phyloP scores from a whole-genome alignment of 1,139 yeast species.

The Pichia kudriavzevii region DNA sequence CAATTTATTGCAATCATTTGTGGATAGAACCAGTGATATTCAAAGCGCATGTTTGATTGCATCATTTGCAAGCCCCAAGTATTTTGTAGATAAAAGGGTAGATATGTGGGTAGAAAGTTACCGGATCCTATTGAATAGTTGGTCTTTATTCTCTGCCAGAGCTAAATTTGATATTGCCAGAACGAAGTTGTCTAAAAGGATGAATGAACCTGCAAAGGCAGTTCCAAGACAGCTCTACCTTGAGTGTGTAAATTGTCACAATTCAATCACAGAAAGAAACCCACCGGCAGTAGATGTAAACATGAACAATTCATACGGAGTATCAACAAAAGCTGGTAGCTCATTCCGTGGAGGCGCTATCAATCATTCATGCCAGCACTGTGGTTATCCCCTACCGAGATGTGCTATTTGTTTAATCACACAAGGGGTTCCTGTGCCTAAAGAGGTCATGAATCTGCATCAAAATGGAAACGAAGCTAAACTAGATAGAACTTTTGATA shows the following conservation, averaged over 20 bases:
- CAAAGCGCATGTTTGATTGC: constrained; percentile 86
- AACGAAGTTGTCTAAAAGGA: constrained; percentile 52
- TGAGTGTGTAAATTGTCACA: constrained; percentile 77
- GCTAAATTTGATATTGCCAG: constrained; percentile 83
- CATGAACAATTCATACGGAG: too few relatives aligned
- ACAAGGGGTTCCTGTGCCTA: constrained; percentile 65
- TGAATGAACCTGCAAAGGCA: constrained; percentile 43
- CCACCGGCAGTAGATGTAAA: constrained; percentile 2
- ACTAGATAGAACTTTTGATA: too few relatives aligned
- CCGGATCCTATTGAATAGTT: constrained; percentile 67
- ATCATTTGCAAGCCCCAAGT: constrained; percentile 76
- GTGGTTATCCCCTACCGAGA: constrained; percentile 84
- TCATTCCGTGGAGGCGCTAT: constrained; percentile 4
- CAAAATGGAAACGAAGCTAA: too few relatives aligned
- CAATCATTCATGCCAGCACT: constrained; percentile 58
- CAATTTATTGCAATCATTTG: constrained; percentile 76
- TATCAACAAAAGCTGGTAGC: constrained; percentile 8
- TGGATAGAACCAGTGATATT: constrained; percentile 83
- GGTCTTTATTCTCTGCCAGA: constrained; percentile 71
- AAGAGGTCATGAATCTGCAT: constrained; percentile 24
- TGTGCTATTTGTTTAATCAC: constrained; percentile 85
- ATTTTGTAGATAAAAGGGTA: constrained; percentile 62
- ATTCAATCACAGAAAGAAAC: constrained; percentile 38
- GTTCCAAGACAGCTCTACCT: constrained; percentile 70
- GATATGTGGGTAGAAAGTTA: constrained; percentile 75